A percentile compares a stretch with the other conserved stretches of the same genome.
phyloP scores from a whole-genome alignment of 495 filamentous ascomycete genomes.

The Xylaria venustula region DNA sequence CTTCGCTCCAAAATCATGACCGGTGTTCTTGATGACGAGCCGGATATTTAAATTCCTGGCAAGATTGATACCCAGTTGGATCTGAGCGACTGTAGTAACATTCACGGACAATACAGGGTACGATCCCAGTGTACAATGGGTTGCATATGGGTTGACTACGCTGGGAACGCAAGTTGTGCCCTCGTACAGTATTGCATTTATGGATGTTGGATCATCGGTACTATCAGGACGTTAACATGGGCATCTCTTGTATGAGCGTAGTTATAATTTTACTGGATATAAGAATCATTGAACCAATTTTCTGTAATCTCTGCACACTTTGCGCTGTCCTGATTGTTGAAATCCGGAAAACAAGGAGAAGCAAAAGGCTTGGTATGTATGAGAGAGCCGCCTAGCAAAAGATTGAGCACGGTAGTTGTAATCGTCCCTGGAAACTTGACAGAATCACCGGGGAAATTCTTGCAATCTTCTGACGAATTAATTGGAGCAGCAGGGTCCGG shows the following conservation, averaged over 20 bases:
- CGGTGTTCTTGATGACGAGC: conserved; percentile 68
- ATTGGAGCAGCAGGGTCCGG: conserved; percentile 23
- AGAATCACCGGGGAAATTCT: conserved; percentile 41
- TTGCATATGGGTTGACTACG: conserved; percentile 42
- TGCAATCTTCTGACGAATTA: conserved; percentile 29
- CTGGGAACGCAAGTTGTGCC: conserved; percentile 47
- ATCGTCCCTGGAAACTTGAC: conserved; percentile 47
- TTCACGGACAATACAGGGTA: conserved; percentile 61
- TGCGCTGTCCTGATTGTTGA: conserved; percentile 44
- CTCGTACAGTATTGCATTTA: conserved; percentile 50
- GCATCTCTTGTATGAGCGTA: not conserved
- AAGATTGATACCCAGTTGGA: conserved; percentile 62
- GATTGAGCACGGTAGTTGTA: conserved; percentile 46
- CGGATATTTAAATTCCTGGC: conserved; percentile 58
- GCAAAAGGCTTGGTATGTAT: conserved; percentile 56
- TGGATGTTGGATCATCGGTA: conserved; percentile 43
- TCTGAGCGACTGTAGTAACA: conserved; percentile 52
- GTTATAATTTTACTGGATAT: conserved; percentile 22
- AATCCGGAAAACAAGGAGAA: conserved; percentile 53
- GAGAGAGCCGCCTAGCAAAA: conserved; percentile 49
- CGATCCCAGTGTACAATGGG: conserved; percentile 56
- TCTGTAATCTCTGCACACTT: conserved; percentile 38
- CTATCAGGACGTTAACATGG: conserved; percentile 22
- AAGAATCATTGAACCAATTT: conserved; percentile 33
- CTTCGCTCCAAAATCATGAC: conserved; percentile 62